A percentile compares a stretch with the other conserved stretches of the same genome.
phyloP scores from a whole-genome alignment of 2,329 filamentous ascomycete genomes.

The Colletotrichum destructivum region DNA sequence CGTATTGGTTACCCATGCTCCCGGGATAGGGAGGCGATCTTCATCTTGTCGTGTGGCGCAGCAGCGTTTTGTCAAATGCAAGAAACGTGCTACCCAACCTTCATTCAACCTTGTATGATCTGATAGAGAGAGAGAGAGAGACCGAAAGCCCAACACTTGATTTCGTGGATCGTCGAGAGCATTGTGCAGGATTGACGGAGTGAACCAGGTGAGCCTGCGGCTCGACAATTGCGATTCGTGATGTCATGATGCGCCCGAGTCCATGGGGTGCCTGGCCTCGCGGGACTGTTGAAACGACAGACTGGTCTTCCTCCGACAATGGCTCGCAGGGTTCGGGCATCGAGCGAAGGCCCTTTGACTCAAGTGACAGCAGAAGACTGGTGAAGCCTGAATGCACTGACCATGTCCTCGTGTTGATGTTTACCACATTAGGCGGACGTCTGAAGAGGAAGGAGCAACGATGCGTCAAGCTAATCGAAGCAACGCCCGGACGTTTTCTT shows the following conservation, averaged over 20 bases:
- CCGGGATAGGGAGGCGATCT: conserved; percentile 14
- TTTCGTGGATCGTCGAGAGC: conserved; percentile 21
- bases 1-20: conserved; percentile 28
- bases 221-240: conserved; percentile 6
- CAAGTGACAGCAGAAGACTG: conserved; percentile 16
- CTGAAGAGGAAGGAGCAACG: conserved; percentile 11
- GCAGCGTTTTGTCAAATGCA: conserved; percentile 5
- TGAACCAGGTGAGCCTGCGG: conserved; percentile 6
- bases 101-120: neutral
- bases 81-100: neutral
- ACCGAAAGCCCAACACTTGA: conserved; percentile 3
- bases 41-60: conserved; percentile 19
- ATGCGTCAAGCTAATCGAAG: conserved; percentile 9
- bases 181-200: neutral
- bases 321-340: conserved; percentile 35
- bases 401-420: conserved; percentile 7
- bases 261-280: conserved; percentile 28
- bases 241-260: conserved; percentile 24
- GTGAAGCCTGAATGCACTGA: conserved; percentile 33
- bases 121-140: neutral
- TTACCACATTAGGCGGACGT: conserved; percentile 10
- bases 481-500: conserved; percentile 3
- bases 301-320: conserved; percentile 38
- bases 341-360: conserved; percentile 7
- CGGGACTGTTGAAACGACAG: conserved; percentile 34